Evolutionary conservation across 768 basidiomycete species (phyloP).

Genomic region (Rhodotorula paludigena): DNA sequence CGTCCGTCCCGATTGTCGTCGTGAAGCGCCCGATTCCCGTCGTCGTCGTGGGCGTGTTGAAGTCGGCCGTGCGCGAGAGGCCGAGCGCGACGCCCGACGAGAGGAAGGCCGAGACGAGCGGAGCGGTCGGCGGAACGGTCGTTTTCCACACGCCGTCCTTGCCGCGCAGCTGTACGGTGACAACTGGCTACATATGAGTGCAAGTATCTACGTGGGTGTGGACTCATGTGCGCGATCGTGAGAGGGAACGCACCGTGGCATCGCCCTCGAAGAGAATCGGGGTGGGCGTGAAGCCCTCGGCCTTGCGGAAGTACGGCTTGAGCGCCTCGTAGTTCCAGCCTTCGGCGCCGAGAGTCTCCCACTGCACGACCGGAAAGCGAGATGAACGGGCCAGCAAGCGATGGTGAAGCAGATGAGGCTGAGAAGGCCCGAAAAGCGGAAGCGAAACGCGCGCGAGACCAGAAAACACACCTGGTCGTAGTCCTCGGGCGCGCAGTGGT

Average conservation of each 20-base stretch:
- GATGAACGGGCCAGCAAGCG: neutral
- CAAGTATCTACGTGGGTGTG: too few relatives aligned
- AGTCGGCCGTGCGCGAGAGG: conserved; percentile 22
- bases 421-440: neutral
- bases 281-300: conserved; percentile 31
- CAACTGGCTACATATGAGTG: neutral
- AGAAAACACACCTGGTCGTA: conserved; percentile 28
- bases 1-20: conserved; percentile 16
- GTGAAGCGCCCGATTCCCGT: conserved; percentile 35
- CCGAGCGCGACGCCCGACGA: conserved; percentile 19
- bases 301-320: conserved; percentile 38
- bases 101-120: conserved; percentile 16
- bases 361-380: neutral
- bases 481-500: conserved; percentile 35
- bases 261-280: conserved; percentile 22
- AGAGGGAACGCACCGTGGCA: conserved; percentile 10
- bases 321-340: conserved; percentile 30
- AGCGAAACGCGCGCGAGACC: neutral
- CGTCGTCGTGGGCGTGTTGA: conserved; percentile 6
- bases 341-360: conserved; percentile 29
- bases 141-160: conserved; percentile 29
- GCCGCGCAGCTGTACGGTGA: conserved; percentile 9
- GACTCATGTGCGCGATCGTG: too few relatives aligned
- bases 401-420: neutral
- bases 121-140: conserved; percentile 17